These are phyloP conservation scores for Mycena alexandri DNA, from an alignment of 768 basidiomycete genomes.

Conservation along the genomic window DNA sequence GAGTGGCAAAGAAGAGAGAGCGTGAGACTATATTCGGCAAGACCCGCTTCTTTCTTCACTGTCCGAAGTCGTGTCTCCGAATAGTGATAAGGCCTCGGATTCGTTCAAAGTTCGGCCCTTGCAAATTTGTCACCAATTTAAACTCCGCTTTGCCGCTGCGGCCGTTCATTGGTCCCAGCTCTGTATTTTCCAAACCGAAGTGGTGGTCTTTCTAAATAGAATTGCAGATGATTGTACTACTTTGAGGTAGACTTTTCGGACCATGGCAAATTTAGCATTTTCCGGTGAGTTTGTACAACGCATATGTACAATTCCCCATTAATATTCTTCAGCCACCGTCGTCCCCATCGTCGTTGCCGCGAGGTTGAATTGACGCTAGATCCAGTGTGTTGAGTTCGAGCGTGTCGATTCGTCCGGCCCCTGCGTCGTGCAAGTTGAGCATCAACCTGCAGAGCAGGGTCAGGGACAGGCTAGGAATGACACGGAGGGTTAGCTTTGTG, in stretches of 20 bases:
- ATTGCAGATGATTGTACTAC: too few relatives aligned
- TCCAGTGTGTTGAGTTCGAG: conserved; percentile 21
- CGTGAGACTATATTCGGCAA: conserved; percentile 5
- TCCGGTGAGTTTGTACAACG: conserved; percentile 14
- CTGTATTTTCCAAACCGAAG: too few relatives aligned
- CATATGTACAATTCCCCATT: conserved; percentile 26
- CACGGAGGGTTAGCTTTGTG: conserved; percentile 10
- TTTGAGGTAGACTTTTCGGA: conserved; percentile 3
- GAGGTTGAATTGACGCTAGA: conserved; percentile 16
- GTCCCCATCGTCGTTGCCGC: conserved; percentile 15
- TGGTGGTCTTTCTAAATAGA: too few relatives aligned
- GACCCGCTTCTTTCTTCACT: not conserved
- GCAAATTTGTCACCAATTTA: too few relatives aligned
- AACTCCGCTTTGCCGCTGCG: too few relatives aligned
- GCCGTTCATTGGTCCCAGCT: too few relatives aligned
- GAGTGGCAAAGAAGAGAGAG: not conserved
- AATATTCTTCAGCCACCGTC: conserved; percentile 24
- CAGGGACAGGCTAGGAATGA: conserved; percentile 23
- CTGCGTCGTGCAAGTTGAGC: conserved; percentile 31
- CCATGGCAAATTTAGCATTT: conserved; percentile 19
- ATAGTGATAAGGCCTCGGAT: too few relatives aligned
- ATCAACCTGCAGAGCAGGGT: conserved; percentile 29
- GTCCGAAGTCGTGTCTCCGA: too few relatives aligned
- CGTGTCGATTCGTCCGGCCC: conserved; percentile 12
- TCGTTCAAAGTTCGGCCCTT: too few relatives aligned